These are phyloP conservation scores for Backusella westeae DNA, from an alignment of 192 early-diverging fungal genomes.

Conservation along the genomic window DNA sequence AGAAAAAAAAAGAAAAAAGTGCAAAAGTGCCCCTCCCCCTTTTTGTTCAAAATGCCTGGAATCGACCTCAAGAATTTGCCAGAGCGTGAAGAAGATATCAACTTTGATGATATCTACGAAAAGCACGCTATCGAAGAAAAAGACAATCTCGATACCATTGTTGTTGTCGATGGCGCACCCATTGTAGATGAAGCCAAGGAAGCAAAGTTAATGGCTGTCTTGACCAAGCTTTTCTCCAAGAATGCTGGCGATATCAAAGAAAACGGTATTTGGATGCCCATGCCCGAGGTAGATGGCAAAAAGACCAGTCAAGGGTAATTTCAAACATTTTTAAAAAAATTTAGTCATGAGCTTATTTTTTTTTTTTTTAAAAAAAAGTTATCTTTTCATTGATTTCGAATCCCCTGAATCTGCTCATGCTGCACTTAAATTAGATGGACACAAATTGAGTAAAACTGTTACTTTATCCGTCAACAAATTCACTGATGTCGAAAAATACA, in stretches of 20 bases:
- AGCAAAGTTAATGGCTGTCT: slow-evolving; percentile 72
- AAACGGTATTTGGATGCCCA: slow-evolving; percentile 86
- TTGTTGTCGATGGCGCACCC: slow-evolving; percentile 94
- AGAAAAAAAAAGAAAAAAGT: background rate
- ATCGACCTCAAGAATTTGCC: slow-evolving; percentile 64
- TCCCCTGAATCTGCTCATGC: slow-evolving; percentile 76
- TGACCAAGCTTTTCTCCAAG: slow-evolving; percentile 80
- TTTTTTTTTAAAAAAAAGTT: slow-evolving; percentile 74
- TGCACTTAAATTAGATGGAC: slow-evolving; percentile 77
- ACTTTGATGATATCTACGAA: slow-evolving; percentile 89
- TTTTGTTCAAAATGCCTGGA: slow-evolving; percentile 19
- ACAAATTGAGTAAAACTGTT: slow-evolving; percentile 80
- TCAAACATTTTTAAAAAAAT: background rate
- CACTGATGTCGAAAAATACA: slow-evolving; percentile 87
- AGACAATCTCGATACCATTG: slow-evolving; percentile 70
- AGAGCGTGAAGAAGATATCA: slow-evolving; percentile 73
- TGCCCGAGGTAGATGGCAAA: slow-evolving; percentile 66
- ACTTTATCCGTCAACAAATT: slow-evolving; percentile 85
- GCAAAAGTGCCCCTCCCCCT: background rate
- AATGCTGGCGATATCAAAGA: slow-evolving; percentile 74
- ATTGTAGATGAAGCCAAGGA: slow-evolving; percentile 83
- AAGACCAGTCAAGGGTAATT: slow-evolving; percentile 7
- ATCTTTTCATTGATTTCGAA: slow-evolving; percentile 92
- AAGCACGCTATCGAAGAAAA: slow-evolving; percentile 67
- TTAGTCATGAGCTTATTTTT: background rate